Base-by-base conservation (phyloP, 768 basidiomycete species). In the Clitopilus passeckerianus region DNA sequence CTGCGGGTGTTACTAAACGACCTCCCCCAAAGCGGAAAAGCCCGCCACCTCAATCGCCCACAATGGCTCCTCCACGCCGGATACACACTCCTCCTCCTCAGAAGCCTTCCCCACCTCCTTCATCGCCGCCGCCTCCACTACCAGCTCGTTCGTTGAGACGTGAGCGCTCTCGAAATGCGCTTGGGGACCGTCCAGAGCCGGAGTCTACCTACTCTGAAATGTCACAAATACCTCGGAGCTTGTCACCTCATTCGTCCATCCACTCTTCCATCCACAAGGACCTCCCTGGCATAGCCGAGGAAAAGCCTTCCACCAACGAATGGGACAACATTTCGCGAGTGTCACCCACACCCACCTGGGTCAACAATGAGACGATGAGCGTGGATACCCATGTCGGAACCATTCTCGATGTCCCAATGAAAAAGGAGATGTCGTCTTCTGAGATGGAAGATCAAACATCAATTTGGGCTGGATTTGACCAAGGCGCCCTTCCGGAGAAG, bases 401-500 rank as follows among this genome's bases (percentile, higher is more conserved):
- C 6, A 12, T 60, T 37, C 37, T 37, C 10, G 35, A 55, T 35
- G 55, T 59, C 54, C 65, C 60, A 22, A 15, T 61, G 15, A 65
- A 54, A 60, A 70, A 66, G 55, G 61, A 65, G 12, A 55, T 65
- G 8, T 23, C 60, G 22, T 53, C 59, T 5, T 60, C 61, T n/a
- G 43, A 65, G 33, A 57, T 71, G 41, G 69, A 73, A 57, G 71
- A 75, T 59, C 68, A 75, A 59, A 70, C 74, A 57, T 70, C 70
- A 33, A 63, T 71, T 14, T 85, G 83, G 84, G 75, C 80, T 18
- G 83, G 81, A 7, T 84, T 83, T 65, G 68, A 76, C 46, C 74
- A 84, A 35, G 82, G 82, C 54, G 67, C 64, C 10, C 63, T 85
- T 1, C 84, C 85, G 1, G 72, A 77, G 27, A 85, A 87, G 67